Conservation (phyloP, 1,284 basidiomycete species). For the Flammula alnicola region DNA sequence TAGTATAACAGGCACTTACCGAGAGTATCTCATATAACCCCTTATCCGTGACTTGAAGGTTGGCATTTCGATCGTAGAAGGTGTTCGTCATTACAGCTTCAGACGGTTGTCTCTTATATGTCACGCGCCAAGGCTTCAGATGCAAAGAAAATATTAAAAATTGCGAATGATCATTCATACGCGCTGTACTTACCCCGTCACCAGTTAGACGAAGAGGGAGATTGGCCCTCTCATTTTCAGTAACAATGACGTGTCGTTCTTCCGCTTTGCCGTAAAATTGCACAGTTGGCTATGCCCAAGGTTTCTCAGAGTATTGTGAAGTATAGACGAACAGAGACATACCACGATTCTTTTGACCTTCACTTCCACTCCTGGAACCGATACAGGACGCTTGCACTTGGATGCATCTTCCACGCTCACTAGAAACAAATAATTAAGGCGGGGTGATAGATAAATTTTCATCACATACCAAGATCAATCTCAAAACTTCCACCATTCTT, state of each 20-base stretch:
- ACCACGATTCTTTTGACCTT: conserved; percentile 88
- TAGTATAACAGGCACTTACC: conserved; percentile 42
- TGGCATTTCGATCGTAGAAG: conserved; percentile 70
- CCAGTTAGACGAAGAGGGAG: conserved; percentile 87
- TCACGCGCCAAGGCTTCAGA: conserved; percentile 81
- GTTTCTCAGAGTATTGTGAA: not conserved
- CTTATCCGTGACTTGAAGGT: conserved; percentile 68
- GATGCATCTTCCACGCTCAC: conserved; percentile 89
- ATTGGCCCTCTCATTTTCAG: conserved; percentile 77
- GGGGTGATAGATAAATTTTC: not conserved
- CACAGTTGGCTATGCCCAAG: conserved; percentile 69
- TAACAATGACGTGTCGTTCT: conserved; percentile 64
- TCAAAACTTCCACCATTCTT: conserved; percentile 80
- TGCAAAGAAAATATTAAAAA: conserved; percentile 11
- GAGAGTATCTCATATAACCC: conserved; percentile 81
- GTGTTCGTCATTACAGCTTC: conserved; percentile 48
- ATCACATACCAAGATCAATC: conserved; percentile 69
- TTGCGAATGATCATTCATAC: not conserved
- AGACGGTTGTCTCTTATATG: conserved; percentile 67
- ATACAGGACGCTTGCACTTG: conserved; percentile 82
- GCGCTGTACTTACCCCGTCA: conserved; percentile 67
- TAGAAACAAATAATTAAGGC: conserved; percentile 30
- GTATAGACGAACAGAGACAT: conserved; percentile 24
- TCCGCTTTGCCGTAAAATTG: conserved; percentile 77
- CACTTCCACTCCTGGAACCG: conserved; percentile 82